These are phyloP conservation scores for Botryotinia convoluta DNA, from an alignment of 2,329 filamentous ascomycete species.

Conservation along the genomic window DNA sequence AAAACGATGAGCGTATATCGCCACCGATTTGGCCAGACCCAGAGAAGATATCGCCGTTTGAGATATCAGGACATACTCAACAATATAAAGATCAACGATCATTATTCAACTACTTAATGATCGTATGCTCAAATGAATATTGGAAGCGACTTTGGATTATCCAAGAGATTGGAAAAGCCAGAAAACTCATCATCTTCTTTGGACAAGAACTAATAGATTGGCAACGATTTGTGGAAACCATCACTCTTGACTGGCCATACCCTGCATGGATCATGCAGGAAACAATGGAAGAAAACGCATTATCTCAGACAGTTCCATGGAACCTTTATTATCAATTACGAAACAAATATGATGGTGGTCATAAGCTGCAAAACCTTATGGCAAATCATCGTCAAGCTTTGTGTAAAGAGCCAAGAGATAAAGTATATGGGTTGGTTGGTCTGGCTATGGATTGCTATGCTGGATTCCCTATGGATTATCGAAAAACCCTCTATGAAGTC, in stretches of 20 bases:
- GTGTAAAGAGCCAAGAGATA: slow-evolving; percentile 37
- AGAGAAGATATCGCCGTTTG: neutral
- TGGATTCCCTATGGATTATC: slow-evolving; percentile 36
- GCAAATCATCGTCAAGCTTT: slow-evolving; percentile 29
- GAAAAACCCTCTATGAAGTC: slow-evolving; percentile 32
- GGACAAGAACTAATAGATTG: slow-evolving; percentile 22
- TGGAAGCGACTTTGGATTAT: slow-evolving; percentile 34
- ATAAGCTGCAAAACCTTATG: slow-evolving; percentile 30
- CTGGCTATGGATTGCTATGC: slow-evolving; percentile 32
- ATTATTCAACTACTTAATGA: neutral
- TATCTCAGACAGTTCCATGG: slow-evolving; percentile 21
- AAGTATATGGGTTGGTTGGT: slow-evolving; percentile 37
- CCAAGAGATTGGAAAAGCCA: slow-evolving; percentile 35
- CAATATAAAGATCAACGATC: neutral
- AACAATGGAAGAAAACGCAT: neutral
- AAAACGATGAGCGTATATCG: neutral
- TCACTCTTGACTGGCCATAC: neutral
- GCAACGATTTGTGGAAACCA: slow-evolving; percentile 6
- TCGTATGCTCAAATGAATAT: slow-evolving; percentile 26
- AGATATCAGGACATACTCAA: neutral
- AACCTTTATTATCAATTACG: slow-evolving; percentile 27
- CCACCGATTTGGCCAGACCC: neutral
- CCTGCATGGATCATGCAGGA: neutral
- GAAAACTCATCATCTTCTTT: slow-evolving; percentile 31
- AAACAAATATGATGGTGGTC: slow-evolving; percentile 20